Conservation (phyloP, 768 basidiomycete species). For the Hygrophoropsis aurantiaca region DNA sequence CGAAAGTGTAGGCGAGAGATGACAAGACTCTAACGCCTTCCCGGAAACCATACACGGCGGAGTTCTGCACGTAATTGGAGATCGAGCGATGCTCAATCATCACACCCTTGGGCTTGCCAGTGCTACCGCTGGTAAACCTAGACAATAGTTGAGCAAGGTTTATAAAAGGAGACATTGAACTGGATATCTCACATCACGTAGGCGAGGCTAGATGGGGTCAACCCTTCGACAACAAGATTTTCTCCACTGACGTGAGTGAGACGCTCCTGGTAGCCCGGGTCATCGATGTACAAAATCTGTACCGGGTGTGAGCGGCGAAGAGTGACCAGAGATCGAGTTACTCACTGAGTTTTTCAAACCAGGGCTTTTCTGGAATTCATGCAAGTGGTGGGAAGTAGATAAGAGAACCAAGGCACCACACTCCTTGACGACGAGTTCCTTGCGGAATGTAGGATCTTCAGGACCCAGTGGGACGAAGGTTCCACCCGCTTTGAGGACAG, state of each 20-base stretch:
- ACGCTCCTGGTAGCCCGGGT: slow-evolving; percentile 10
- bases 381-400: slow-evolving; percentile 22
- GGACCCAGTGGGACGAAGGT: slow-evolving; percentile 23
- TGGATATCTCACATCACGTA: slow-evolving; percentile 24
- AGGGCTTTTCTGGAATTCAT: slow-evolving; percentile 5
- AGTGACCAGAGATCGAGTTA: no score
- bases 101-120: slow-evolving; percentile 22
- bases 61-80: slow-evolving; percentile 14
- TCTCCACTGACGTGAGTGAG: slow-evolving; percentile 21
- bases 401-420: slow-evolving; percentile 25
- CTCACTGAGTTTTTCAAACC: no score
- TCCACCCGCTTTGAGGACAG: slow-evolving; percentile 32
- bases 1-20: slow-evolving; percentile 29
- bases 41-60: slow-evolving; percentile 15
- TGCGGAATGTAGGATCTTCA: slow-evolving; percentile 29
- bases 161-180: neutral
- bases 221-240: slow-evolving; percentile 18
- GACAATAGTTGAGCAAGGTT: neutral
- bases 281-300: slow-evolving; percentile 28
- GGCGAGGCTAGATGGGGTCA: slow-evolving; percentile 18
- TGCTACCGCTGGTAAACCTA: slow-evolving; percentile 19
- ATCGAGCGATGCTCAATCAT: slow-evolving; percentile 17
- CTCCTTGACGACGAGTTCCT: slow-evolving; percentile 26
- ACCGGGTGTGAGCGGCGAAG: no score
- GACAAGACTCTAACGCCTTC: slow-evolving; percentile 25